phyloP scores from a whole-genome alignment of 2,329 filamentous ascomycete genomes.

The Fusarium sp. region DNA sequence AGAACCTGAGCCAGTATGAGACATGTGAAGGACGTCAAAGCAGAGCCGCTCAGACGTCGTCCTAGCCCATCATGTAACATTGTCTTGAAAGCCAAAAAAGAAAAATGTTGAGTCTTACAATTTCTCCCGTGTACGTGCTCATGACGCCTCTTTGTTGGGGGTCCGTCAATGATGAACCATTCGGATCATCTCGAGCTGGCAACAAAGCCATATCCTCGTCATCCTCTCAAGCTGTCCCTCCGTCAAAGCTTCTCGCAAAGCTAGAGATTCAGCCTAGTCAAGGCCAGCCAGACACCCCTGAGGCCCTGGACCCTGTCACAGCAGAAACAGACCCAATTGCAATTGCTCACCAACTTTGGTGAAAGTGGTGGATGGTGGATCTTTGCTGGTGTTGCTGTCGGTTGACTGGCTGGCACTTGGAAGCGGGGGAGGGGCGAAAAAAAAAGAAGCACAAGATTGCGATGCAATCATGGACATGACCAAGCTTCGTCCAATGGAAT shows the following conservation, averaged over 20 bases:
- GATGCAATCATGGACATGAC: slow-evolving; percentile 29
- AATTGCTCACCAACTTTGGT: slow-evolving; percentile 19
- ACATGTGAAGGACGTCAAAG: slow-evolving; percentile 14
- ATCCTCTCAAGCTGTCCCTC: neutral
- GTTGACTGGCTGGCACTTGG: slow-evolving; percentile 27
- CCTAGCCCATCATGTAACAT: neutral
- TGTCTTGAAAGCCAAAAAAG: neutral
- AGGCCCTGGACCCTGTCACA: slow-evolving; percentile 30
- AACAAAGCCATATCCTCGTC: neutral
- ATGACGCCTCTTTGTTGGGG: neutral
- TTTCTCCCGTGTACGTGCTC: neutral
- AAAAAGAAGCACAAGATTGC: slow-evolving; percentile 15
- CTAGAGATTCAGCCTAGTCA: slow-evolving; percentile 6
- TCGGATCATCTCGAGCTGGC: neutral
- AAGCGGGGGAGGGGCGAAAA: slow-evolving; percentile 38
- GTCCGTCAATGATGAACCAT: neutral
- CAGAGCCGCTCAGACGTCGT: neutral
- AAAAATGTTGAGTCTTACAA: neutral
- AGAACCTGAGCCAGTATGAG: slow-evolving; percentile 9
- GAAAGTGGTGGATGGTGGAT: slow-evolving; percentile 34
- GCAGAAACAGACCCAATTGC: slow-evolving; percentile 14
- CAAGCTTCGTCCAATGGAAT: slow-evolving; percentile 25
- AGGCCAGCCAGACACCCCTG: neutral
- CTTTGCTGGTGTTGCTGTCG: slow-evolving; percentile 25
- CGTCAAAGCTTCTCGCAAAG: slow-evolving; percentile 1